phyloP scores from a whole-genome alignment of 768 basidiomycete species.

The Galerina sulciceps region DNA sequence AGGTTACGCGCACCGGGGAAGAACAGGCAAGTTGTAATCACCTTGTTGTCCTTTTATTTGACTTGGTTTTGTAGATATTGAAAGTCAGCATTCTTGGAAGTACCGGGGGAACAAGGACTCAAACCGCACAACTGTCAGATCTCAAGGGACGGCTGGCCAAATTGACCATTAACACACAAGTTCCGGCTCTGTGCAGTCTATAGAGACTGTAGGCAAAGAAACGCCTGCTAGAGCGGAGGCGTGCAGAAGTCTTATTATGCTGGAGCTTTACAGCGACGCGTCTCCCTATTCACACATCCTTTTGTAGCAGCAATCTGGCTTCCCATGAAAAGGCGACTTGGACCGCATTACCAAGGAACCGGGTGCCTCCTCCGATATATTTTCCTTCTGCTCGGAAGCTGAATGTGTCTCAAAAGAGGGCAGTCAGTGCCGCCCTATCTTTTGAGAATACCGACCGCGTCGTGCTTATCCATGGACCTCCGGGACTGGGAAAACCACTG shows the following conservation, averaged over 20 bases:
- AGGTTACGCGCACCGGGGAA: constrained; percentile 32
- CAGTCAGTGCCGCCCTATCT: constrained; percentile 39
- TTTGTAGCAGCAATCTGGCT: constrained; percentile 42
- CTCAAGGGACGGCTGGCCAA: constrained; percentile 40
- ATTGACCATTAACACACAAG: constrained; percentile 28
- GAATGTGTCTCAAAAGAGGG: constrained; percentile 40
- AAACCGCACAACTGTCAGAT: background rate
- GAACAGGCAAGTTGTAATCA: constrained; percentile 27
- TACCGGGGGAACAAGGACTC: background rate
- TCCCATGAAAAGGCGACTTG: constrained; percentile 20
- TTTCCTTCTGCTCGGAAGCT: constrained; percentile 25
- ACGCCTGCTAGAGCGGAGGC: constrained; percentile 51
- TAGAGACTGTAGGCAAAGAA: constrained; percentile 49
- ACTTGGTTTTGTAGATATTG: background rate
- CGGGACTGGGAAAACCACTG: constrained; percentile 71
- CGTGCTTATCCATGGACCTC: constrained; percentile 53
- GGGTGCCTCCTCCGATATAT: constrained; percentile 13
- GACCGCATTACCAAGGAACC: background rate
- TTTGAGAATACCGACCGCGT: constrained; percentile 29
- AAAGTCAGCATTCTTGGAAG: background rate
- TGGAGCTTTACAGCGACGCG: constrained; percentile 28
- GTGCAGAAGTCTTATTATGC: constrained; percentile 28
- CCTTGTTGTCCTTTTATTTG: background rate
- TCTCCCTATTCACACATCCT: constrained; percentile 31
- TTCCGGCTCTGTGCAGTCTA: background rate